These are phyloP conservation scores for Sarocladiaceae sp. DNA, from an alignment of 2,329 filamentous ascomycete species.

Conservation along the genomic window DNA sequence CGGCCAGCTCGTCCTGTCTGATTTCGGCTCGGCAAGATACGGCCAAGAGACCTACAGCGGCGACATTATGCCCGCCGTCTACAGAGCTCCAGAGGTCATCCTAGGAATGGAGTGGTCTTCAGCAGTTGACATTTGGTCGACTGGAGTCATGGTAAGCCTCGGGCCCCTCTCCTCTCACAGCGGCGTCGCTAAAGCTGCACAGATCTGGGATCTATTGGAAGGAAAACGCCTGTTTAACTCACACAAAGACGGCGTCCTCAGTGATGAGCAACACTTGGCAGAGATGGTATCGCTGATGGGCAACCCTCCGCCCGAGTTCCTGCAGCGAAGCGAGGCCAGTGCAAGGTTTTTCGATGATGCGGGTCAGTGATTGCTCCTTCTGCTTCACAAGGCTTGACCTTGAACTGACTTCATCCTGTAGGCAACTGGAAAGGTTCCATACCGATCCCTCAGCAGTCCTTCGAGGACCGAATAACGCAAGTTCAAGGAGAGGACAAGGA, in stretches of 20 bases:
- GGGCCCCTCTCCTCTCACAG: no score
- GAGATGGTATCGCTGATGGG: slow-evolving; percentile 32
- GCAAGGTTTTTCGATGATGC: slow-evolving; percentile 17
- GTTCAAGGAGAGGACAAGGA: slow-evolving; percentile 18
- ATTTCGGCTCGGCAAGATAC: slow-evolving; percentile 24
- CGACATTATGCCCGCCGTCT: slow-evolving; percentile 26
- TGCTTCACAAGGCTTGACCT: neutral
- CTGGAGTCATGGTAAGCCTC: slow-evolving; percentile 22
- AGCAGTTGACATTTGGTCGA: slow-evolving; percentile 29
- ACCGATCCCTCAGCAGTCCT: slow-evolving; percentile 19
- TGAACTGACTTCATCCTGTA: slow-evolving; percentile 10
- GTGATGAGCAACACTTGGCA: slow-evolving; percentile 23
- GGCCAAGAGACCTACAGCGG: slow-evolving; percentile 19
- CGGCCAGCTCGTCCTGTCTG: slow-evolving; percentile 19
- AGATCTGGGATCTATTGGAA: slow-evolving; percentile 28
- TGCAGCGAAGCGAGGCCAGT: slow-evolving; percentile 21
- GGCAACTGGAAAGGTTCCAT: slow-evolving; percentile 21
- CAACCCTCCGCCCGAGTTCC: slow-evolving; percentile 25
- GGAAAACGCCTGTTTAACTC: slow-evolving; percentile 21
- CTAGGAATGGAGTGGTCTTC: slow-evolving; percentile 26
- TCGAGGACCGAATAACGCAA: slow-evolving; percentile 17
- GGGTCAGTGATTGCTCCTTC: slow-evolving; percentile 12
- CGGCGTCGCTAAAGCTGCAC: no score
- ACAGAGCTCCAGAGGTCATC: slow-evolving; percentile 22
- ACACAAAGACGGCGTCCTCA: slow-evolving; percentile 15